Evolutionary conservation across 805 yeast species (phyloP).

Genomic region (Wickerhamiella parazyma): DNA sequence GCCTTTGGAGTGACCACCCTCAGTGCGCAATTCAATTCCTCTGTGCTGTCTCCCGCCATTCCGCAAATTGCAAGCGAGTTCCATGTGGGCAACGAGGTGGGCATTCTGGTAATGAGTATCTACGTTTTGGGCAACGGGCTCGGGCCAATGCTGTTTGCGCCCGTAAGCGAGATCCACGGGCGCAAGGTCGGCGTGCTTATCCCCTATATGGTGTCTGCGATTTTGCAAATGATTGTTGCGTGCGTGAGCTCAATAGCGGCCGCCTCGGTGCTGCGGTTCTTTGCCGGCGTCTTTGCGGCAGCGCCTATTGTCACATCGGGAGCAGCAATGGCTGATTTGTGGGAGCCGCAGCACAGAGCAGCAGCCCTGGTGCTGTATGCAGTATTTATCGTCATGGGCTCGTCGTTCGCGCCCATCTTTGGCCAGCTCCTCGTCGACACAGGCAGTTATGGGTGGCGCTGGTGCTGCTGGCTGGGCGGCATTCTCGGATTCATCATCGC

Average conservation of each 20-base stretch:
- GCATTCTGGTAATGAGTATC: constrained; percentile 38
- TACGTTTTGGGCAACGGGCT: constrained; percentile 49
- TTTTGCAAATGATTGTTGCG: constrained; percentile 29
- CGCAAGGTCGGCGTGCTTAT: constrained; percentile 37
- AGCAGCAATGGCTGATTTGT: constrained; percentile 49
- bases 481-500: constrained; percentile 28
- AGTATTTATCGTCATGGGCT: constrained; percentile 34
- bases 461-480: constrained; percentile 42
- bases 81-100: constrained; percentile 32
- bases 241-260: constrained; percentile 35
- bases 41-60: constrained; percentile 39
- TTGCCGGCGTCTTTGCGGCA: constrained; percentile 48
- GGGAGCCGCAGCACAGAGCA: constrained; percentile 39
- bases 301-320: constrained; percentile 53
- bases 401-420: constrained; percentile 35
- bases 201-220: constrained; percentile 36
- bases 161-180: constrained; percentile 45
- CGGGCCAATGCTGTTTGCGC: constrained; percentile 47
- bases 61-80: constrained; percentile 34
- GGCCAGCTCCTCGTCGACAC: constrained; percentile 25
- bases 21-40: constrained; percentile 43
- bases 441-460: constrained; percentile 42
- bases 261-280: constrained; percentile 32
- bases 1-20: constrained; percentile 33
- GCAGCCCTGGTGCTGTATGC: constrained; percentile 38